Conservation (phyloP, 2,329 filamentous ascomycete species). For the Penicillium sp. region DNA sequence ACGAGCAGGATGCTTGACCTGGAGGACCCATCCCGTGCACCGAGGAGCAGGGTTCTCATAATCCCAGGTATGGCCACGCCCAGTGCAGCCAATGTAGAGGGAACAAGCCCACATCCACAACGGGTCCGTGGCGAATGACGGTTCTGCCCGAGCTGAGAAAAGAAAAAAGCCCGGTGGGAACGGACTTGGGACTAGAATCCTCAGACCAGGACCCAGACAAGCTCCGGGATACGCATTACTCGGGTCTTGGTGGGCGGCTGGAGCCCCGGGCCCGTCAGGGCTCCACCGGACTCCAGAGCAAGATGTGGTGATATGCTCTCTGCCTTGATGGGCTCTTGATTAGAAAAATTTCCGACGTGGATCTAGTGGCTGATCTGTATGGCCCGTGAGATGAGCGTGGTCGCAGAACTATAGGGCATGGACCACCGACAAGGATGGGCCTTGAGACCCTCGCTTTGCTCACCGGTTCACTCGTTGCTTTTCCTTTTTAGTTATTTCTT, state of each 20-base stretch:
- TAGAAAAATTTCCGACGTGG: conserved; percentile 28
- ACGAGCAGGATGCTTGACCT: neutral
- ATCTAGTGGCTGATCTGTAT: conserved; percentile 19
- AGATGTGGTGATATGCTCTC: neutral
- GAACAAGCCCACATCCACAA: neutral
- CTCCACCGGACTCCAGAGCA: neutral
- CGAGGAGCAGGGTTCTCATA: conserved; percentile 1
- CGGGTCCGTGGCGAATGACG: conserved; percentile 19
- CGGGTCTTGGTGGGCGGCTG: neutral
- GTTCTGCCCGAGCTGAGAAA: conserved; percentile 14
- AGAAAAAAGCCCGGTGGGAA: neutral
- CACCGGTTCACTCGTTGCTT: neutral
- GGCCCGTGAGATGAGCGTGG: neutral
- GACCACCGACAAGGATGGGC: neutral
- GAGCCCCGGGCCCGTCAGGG: neutral
- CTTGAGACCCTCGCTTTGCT: conserved; percentile 15
- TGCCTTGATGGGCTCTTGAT: neutral
- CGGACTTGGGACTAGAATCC: conserved; percentile 4
- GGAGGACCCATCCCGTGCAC: neutral
- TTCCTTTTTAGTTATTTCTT: neutral
- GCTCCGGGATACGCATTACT: neutral
- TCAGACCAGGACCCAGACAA: conserved; percentile 5
- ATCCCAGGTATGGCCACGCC: conserved; percentile 1
- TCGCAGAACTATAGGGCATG: conserved; percentile 10
- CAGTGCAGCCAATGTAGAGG: neutral